These are phyloP conservation scores for Hymenoscyphus albidus DNA, from an alignment of 2,329 filamentous ascomycete genomes.

Conservation along the genomic window DNA sequence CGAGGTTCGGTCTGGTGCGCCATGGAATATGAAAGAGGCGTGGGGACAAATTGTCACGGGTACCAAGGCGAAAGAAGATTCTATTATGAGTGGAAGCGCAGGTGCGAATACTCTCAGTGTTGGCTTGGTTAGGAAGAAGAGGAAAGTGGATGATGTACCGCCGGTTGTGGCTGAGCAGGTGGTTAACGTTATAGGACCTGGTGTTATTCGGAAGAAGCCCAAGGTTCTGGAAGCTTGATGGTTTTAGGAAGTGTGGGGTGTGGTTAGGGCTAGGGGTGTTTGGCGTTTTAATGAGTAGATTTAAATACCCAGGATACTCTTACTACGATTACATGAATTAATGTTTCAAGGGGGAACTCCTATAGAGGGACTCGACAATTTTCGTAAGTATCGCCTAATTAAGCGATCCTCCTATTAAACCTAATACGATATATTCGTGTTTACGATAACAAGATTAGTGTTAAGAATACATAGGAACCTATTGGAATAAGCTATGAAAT, in stretches of 20 bases:
- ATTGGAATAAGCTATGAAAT: no score
- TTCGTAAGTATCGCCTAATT: no score
- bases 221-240: conserved; percentile 38
- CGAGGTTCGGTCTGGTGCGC: conserved; percentile 53
- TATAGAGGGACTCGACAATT: no score
- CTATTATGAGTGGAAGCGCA: conserved; percentile 17
- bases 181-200: conserved; percentile 48
- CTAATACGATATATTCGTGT: no score
- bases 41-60: conserved; percentile 54
- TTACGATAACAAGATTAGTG: no score
- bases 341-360: no score
- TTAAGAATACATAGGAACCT: no score
- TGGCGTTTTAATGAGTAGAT: no score
- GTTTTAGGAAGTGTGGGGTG: no score
- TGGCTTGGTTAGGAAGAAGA: conserved; percentile 49
- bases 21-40: conserved; percentile 34
- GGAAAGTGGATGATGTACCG: conserved; percentile 35
- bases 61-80: conserved; percentile 32
- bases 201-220: conserved; percentile 54
- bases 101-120: conserved; percentile 37
- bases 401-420: no score
- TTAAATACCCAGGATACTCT: no score
- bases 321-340: no score
- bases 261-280: background rate
- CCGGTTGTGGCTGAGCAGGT: conserved; percentile 10